Evolutionary conservation across 225 moss, liverwort and hornwort genomes (phyloP).

Genomic region (Polytrichum commune): DNA sequence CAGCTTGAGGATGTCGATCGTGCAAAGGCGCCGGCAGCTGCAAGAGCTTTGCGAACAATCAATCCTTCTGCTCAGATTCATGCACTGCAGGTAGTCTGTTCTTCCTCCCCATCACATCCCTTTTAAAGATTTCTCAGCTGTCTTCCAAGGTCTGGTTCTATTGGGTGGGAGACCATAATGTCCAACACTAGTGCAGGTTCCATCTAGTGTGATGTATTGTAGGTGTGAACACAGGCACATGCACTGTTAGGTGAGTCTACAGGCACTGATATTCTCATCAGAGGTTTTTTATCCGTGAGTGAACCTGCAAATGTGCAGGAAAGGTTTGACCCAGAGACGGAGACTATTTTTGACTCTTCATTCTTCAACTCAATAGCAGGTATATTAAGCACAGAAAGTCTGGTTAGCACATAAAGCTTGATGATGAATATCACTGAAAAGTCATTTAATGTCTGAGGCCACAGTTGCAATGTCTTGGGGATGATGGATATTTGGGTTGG

Average conservation of each 20-base stretch:
- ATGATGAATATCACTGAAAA: constrained; percentile 14
- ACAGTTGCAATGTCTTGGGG: too few relatives aligned
- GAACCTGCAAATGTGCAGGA: constrained; percentile 71
- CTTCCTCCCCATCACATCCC: too few relatives aligned
- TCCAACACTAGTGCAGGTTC: too few relatives aligned
- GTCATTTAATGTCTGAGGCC: neutral
- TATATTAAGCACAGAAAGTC: constrained; percentile 40
- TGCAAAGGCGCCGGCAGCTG: constrained; percentile 90
- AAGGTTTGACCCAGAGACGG: constrained; percentile 85
- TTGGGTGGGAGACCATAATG: too few relatives aligned
- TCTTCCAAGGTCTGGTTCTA: too few relatives aligned
- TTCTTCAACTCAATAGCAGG: constrained; percentile 97
- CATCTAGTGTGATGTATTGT: too few relatives aligned
- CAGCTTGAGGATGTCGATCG: constrained; percentile 78
- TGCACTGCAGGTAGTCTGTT: constrained; percentile 52
- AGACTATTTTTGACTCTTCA: constrained; percentile 92
- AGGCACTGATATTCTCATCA: constrained; percentile 8
- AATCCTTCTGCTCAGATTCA: constrained; percentile 91
- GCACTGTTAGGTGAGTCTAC: too few relatives aligned
- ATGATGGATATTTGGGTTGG: constrained; percentile 3
- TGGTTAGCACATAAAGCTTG: constrained; percentile 35
- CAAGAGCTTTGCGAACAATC: constrained; percentile 84
- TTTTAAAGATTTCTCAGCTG: too few relatives aligned
- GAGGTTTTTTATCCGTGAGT: constrained; percentile 36
- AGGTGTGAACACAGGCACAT: too few relatives aligned